These are phyloP conservation scores for Colletotrichum tamarilloi DNA, from an alignment of 2,329 filamentous ascomycete genomes.

Conservation along the genomic window DNA sequence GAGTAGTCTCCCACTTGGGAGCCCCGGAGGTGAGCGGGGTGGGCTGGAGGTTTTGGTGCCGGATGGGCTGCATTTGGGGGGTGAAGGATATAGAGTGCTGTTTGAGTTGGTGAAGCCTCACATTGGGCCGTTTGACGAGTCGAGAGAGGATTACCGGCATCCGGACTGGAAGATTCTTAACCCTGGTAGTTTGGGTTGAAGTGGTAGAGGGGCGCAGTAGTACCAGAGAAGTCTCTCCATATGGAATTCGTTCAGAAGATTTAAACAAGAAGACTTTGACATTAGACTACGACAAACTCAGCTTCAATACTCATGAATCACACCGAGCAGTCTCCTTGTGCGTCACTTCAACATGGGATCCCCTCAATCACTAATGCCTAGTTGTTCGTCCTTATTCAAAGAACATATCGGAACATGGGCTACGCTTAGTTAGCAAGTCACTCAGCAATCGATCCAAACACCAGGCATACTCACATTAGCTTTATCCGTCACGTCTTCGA, in stretches of 20 bases:
- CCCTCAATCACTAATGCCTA: neutral
- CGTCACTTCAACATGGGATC: neutral
- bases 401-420: conserved; percentile 33
- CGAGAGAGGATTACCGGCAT: neutral
- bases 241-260: neutral
- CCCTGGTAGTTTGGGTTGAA: neutral
- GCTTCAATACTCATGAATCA: neutral
- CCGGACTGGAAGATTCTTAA: neutral
- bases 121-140: neutral
- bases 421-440: neutral
- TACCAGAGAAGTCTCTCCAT: neutral
- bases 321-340: too few species aligned
- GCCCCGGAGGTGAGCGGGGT: neutral
- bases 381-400: neutral
- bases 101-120: neutral
- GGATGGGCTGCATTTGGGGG: neutral
- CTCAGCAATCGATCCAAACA: neutral
- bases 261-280: neutral
- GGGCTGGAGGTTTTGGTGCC: neutral
- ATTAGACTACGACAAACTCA: neutral
- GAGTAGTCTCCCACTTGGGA: neutral
- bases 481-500: conserved; percentile 53
- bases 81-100: neutral
- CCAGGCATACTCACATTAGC: conserved; percentile 38
- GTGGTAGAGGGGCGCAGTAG: neutral